Evolutionary conservation across 805 yeast genomes (phyloP), one percentile per base, ranked within the genome.

Genomic region (Saccharomycopsis amapae): DNA sequence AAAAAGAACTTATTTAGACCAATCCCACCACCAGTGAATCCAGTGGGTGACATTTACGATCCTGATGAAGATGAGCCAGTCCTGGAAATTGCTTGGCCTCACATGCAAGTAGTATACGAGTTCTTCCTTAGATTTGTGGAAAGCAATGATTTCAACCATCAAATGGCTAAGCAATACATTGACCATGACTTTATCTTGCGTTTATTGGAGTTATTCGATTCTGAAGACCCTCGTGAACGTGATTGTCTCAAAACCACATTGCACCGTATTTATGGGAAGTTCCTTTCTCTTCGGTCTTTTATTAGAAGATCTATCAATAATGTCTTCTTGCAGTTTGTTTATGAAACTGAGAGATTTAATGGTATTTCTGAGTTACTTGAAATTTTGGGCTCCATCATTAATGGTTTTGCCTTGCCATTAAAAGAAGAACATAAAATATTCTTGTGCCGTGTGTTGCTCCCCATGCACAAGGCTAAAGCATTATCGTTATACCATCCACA

Each of bases 41-140:
- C 97, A 4, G 76, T 89, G 38, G 98, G 98, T 32, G 98, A 93
- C 54, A 76, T 90, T 33, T 93, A 76, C 63, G 98, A 93, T 58
- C 98, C 98, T 1, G 98, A 93, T 65, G 98, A 93, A 66, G 98
- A 93, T 67, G 98, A 93, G 65, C 97, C 97, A 2, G 95, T 93
- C 32, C 79, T 80, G 56, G 97, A 93, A 62, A 77, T 90, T 53
- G 89, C 97, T 7, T 93, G 98, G 98, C 96, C 97, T 10, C 98
- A 93, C 62, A 93, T 93, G 97, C 95, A 87, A 64, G 76, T 88
- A 36, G 95, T 89, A 26, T 93, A 93, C 67, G 97, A 93, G 63
- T 87, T 93, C 58, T 90, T 93, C 61, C 68, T 93, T 50, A 72
- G 95, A 58, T 90, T 93, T 64, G 81, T 93, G 44, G 97, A 93